phyloP scores from a whole-genome alignment of 1,284 basidiomycete genomes.

The Coriolopsis trogii region DNA sequence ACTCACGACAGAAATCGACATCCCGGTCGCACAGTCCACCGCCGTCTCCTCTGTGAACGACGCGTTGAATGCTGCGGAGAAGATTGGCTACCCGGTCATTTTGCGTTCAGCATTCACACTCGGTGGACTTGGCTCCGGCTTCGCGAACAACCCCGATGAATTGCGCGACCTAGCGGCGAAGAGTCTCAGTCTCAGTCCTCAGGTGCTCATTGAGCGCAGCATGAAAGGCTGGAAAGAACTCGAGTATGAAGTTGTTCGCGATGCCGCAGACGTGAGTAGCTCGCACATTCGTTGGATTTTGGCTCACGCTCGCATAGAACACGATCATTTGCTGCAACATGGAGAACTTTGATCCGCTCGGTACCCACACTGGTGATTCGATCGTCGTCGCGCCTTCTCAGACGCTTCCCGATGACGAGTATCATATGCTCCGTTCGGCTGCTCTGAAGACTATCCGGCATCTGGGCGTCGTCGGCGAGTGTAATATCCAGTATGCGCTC shows the following conservation, averaged over 20 bases:
- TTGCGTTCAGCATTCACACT: slow-evolving; percentile 98
- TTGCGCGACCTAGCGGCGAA: slow-evolving; percentile 93
- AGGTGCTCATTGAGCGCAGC: slow-evolving; percentile 96
- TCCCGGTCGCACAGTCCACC: slow-evolving; percentile 95
- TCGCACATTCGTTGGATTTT: background rate
- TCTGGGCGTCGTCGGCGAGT: slow-evolving; percentile 98
- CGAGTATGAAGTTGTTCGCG: slow-evolving; percentile 99
- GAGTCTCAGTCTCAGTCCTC: slow-evolving; percentile 89
- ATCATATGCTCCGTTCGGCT: slow-evolving; percentile 98
- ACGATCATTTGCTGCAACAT: slow-evolving; percentile 97
- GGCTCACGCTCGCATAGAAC: slow-evolving; percentile 52
- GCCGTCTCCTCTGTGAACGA: slow-evolving; percentile 96
- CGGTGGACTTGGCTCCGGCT: slow-evolving; percentile 98
- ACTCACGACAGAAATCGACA: slow-evolving; percentile 82
- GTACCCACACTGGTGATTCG: slow-evolving; percentile 99
- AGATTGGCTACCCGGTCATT: slow-evolving; percentile 98
- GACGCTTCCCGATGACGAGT: slow-evolving; percentile 96
- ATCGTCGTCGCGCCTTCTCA: slow-evolving; percentile 99
- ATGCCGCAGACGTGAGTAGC: slow-evolving; percentile 84
- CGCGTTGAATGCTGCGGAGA: slow-evolving; percentile 88
- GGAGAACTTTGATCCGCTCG: slow-evolving; percentile 99
- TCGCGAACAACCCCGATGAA: slow-evolving; percentile 95
- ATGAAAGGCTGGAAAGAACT: slow-evolving; percentile 99
- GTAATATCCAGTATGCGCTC: slow-evolving; percentile 98
- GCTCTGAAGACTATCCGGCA: slow-evolving; percentile 91